phyloP scores from a whole-genome alignment of 2,329 filamentous ascomycete species.

The Catunica adiposa region DNA sequence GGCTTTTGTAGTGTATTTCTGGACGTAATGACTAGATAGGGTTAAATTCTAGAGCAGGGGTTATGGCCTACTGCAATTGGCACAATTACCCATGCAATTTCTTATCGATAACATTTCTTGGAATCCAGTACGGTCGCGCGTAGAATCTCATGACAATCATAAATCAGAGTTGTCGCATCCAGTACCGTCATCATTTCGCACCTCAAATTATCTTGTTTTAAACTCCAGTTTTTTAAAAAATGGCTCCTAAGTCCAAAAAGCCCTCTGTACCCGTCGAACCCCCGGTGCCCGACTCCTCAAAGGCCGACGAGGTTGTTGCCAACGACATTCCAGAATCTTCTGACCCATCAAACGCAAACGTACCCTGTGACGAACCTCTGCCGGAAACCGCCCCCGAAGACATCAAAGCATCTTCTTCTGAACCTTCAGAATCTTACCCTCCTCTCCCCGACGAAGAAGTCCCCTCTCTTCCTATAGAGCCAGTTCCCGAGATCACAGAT shows the following conservation, averaged over 20 bases:
- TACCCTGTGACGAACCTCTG: slow-evolving; percentile 27
- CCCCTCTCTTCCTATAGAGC: slow-evolving; percentile 13
- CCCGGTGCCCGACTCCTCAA: background rate
- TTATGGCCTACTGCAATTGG: no score
- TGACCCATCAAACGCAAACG: slow-evolving; percentile 15
- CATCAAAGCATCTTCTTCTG: background rate
- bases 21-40: no score
- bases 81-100: no score
- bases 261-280: background rate
- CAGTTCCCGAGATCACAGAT: slow-evolving; percentile 3
- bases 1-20: no score
- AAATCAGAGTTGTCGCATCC: background rate
- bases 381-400: slow-evolving; percentile 31
- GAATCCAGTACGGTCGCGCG: no score
- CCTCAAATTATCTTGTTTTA: background rate
- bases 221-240: background rate
- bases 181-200: background rate
- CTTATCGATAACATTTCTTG: no score
- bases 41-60: no score
- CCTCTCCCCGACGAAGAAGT: slow-evolving; percentile 13
- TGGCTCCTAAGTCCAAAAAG: background rate
- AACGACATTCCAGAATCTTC: background rate
- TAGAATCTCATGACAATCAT: no score
- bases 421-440: slow-evolving; percentile 5
- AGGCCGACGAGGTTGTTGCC: background rate